These are phyloP conservation scores for Penicillium hordei DNA, from an alignment of 2,329 filamentous ascomycete species.

Conservation along the genomic window DNA sequence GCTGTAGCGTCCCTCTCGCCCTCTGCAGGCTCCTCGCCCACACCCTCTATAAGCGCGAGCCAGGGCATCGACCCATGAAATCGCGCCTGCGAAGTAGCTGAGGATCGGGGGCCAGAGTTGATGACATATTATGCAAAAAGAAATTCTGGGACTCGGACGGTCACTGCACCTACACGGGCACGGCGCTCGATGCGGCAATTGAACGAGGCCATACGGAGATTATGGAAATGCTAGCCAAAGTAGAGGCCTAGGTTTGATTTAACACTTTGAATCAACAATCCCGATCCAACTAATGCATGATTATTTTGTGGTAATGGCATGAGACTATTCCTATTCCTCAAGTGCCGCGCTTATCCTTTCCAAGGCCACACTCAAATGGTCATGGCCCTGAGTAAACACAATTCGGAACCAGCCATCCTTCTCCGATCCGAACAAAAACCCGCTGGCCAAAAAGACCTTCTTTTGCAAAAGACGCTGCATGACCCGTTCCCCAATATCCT, in stretches of 20 bases:
- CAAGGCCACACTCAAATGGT: conserved; percentile 36
- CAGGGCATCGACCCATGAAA: not conserved
- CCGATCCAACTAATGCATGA: not conserved
- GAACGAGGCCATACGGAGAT: not conserved
- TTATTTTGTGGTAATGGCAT: not conserved
- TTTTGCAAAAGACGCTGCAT: conserved; percentile 39
- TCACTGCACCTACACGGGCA: not conserved
- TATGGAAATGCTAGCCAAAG: not conserved
- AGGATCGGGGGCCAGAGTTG: too few relatives aligned
- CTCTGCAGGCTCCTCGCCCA: not conserved
- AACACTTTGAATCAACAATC: not conserved
- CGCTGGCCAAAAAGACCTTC: conserved; percentile 40
- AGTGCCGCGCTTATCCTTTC: conserved; percentile 29
- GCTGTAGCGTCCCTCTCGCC: not conserved
- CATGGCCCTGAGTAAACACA: conserved; percentile 39
- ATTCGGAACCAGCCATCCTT: conserved; percentile 47
- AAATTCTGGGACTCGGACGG: too few relatives aligned
- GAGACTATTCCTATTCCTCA: not conserved
- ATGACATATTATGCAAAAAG: too few relatives aligned
- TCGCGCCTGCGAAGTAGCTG: not conserved
- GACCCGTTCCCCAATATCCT: conserved; percentile 27
- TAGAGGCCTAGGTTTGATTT: not conserved
- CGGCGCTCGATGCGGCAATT: not conserved
- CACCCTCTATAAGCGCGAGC: not conserved
- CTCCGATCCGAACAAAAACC: conserved; percentile 40